phyloP scores from a whole-genome alignment of 2,329 filamentous ascomycete species.

The Aspergillus neotritici region DNA sequence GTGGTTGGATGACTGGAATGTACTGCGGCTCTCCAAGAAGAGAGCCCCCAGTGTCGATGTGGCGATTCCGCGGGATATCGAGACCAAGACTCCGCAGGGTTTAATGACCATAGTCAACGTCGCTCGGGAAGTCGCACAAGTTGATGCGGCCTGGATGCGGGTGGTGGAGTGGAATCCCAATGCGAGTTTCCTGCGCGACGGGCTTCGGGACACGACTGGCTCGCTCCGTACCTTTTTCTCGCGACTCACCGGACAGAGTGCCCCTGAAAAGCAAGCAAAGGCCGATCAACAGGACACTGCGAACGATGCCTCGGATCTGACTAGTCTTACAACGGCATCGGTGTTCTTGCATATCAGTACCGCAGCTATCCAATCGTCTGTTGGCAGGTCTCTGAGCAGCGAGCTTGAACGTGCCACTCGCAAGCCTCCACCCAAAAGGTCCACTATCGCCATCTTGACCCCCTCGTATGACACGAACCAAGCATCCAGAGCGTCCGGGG shows the following conservation, averaged over 20 bases:
- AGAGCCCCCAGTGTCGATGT: slow-evolving; percentile 70
- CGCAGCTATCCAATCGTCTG: slow-evolving; percentile 71
- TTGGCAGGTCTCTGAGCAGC: slow-evolving; percentile 65
- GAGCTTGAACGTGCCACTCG: slow-evolving; percentile 95
- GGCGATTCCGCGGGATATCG: slow-evolving; percentile 69
- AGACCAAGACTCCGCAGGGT: slow-evolving; percentile 75
- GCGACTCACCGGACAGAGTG: slow-evolving; percentile 58
- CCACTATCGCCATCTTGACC: slow-evolving; percentile 79
- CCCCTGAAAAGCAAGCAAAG: slow-evolving; percentile 33
- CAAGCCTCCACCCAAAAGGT: slow-evolving; percentile 86
- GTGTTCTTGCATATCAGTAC: slow-evolving; percentile 88
- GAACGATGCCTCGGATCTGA: slow-evolving; percentile 64
- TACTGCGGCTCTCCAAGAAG: slow-evolving; percentile 77
- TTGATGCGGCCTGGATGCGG: slow-evolving; percentile 85
- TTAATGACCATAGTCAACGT: slow-evolving; percentile 82
- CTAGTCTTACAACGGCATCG: slow-evolving; percentile 63
- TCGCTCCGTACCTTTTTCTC: slow-evolving; percentile 77
- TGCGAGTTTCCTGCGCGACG: slow-evolving; percentile 33
- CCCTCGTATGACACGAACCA: slow-evolving; percentile 80
- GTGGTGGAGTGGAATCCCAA: slow-evolving; percentile 77
- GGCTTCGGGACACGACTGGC: slow-evolving; percentile 44
- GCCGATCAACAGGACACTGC: slow-evolving; percentile 55
- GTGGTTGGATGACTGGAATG: slow-evolving; percentile 79
- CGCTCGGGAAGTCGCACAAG: slow-evolving; percentile 80
- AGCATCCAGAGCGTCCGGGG: slow-evolving; percentile 54